phyloP scores from a whole-genome alignment of 1,284 basidiomycete genomes.

The Malassezia psittaci region DNA sequence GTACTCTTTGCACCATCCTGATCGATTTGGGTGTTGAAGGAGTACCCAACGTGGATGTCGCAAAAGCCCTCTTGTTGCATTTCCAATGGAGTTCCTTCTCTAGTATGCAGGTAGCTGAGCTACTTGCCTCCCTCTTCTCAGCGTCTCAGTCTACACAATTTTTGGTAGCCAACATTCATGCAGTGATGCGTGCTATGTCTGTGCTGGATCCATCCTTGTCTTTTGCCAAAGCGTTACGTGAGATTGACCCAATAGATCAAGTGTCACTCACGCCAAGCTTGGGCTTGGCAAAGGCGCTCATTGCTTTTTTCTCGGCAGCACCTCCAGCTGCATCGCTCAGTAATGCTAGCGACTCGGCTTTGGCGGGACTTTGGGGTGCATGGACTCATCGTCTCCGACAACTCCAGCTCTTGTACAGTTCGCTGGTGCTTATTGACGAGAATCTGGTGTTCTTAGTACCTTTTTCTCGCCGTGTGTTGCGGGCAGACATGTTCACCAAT shows the following conservation, averaged over 20 bases:
- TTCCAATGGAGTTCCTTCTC: slow-evolving; percentile 26
- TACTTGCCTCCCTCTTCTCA: slow-evolving; percentile 34
- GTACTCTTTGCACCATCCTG: slow-evolving; percentile 15
- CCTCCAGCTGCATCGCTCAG: slow-evolving; percentile 11
- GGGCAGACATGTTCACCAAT: slow-evolving; percentile 22
- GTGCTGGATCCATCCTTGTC: slow-evolving; percentile 19
- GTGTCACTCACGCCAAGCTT: slow-evolving; percentile 49
- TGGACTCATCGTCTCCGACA: slow-evolving; percentile 82
- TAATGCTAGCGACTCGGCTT: slow-evolving; percentile 44
- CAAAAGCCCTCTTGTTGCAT: slow-evolving; percentile 27
- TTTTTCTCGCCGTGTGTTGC: slow-evolving; percentile 30
- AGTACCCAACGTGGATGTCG: slow-evolving; percentile 24
- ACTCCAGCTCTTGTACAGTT: slow-evolving; percentile 72
- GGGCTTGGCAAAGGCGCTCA: slow-evolving; percentile 25
- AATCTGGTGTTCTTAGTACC: slow-evolving; percentile 63
- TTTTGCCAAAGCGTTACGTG: slow-evolving; percentile 48
- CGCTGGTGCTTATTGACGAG: slow-evolving; percentile 67
- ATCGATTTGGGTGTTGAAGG: slow-evolving; percentile 32
- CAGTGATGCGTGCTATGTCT: slow-evolving; percentile 20
- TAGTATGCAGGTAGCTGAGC: slow-evolving; percentile 29
- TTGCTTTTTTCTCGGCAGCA: slow-evolving; percentile 45
- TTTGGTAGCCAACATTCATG: slow-evolving; percentile 25
- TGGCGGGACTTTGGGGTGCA: slow-evolving; percentile 48
- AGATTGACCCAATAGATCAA: slow-evolving; percentile 49
- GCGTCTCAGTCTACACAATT: slow-evolving; percentile 21